These are phyloP conservation scores for Talaromyces marneffei DNA, from an alignment of 2,329 filamentous ascomycete genomes.

Conservation along the genomic window DNA sequence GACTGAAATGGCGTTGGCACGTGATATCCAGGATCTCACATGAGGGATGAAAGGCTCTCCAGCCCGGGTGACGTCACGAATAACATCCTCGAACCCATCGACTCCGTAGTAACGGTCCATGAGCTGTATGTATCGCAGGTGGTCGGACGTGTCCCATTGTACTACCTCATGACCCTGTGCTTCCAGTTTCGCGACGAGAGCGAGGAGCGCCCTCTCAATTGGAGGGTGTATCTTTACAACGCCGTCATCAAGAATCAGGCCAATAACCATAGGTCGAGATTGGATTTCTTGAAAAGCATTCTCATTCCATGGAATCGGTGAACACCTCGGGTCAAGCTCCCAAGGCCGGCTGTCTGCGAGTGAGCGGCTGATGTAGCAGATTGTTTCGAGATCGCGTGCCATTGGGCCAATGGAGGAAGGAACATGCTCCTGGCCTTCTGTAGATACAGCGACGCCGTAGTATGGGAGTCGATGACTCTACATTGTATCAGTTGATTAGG, in stretches of 20 bases:
- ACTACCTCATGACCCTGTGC: conserved; percentile 51
- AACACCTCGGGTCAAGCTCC: conserved; percentile 50
- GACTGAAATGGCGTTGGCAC: conserved; percentile 51
- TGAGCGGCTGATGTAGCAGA: conserved; percentile 44
- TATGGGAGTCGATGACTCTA: conserved; percentile 57
- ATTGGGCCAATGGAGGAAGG: conserved; percentile 59
- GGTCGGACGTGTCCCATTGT: conserved; percentile 47
- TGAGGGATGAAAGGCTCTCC: conserved; percentile 58
- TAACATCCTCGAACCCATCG: conserved; percentile 60
- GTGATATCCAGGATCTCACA: conserved; percentile 52
- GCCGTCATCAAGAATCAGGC: conserved; percentile 48
- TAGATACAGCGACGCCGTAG: conserved; percentile 54
- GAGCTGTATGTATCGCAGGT: conserved; percentile 51
- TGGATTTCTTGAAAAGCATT: conserved; percentile 38
- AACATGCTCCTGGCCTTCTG: conserved; percentile 59
- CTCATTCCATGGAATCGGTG: conserved; percentile 47
- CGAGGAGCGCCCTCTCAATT: conserved; percentile 42
- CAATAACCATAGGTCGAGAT: conserved; percentile 45
- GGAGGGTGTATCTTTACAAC: conserved; percentile 53
- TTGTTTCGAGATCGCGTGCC: conserved; percentile 47
- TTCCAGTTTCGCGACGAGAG: conserved; percentile 32
- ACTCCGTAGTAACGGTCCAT: conserved; percentile 59
- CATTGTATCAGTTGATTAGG: background rate
- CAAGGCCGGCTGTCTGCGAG: conserved; percentile 48
- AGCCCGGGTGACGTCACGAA: conserved; percentile 47